Conservation (phyloP, 306 rosid species). For the Prunus mongolica region DNA sequence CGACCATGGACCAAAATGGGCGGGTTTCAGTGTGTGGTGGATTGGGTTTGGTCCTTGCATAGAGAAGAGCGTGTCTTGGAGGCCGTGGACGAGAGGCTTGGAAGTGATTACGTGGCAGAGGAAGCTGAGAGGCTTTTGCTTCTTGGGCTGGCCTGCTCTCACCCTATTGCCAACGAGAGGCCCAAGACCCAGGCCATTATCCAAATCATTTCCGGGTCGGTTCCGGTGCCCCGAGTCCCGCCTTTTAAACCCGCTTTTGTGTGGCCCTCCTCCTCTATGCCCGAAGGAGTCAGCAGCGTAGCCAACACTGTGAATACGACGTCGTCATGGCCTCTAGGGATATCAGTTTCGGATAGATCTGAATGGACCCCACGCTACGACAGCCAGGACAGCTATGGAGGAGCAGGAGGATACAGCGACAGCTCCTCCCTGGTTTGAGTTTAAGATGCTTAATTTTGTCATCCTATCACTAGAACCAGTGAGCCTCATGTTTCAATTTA, state of each 20-base stretch:
- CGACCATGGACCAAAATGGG: slow-evolving; percentile 58
- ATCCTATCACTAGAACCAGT: too few relatives aligned
- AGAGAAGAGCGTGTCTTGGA: slow-evolving; percentile 42
- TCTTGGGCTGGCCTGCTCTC: slow-evolving; percentile 69
- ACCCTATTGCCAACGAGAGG: slow-evolving; percentile 55
- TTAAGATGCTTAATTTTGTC: background rate
- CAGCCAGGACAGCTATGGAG: slow-evolving; percentile 3
- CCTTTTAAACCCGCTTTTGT: slow-evolving; percentile 66
- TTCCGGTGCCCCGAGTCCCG: slow-evolving; percentile 50
- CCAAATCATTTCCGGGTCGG: slow-evolving; percentile 62
- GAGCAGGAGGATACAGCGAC: background rate
- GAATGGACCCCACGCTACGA: slow-evolving; percentile 4
- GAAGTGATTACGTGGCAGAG: slow-evolving; percentile 38
- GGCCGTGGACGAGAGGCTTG: slow-evolving; percentile 53
- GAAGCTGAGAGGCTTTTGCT: slow-evolving; percentile 61
- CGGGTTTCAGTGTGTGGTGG: slow-evolving; percentile 50
- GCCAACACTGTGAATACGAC: background rate
- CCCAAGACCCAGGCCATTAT: slow-evolving; percentile 54
- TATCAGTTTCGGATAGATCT: background rate
- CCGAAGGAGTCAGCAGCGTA: slow-evolving; percentile 2
- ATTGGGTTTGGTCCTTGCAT: slow-evolving; percentile 77
- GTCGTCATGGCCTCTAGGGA: background rate
- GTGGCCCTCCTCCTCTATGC: slow-evolving; percentile 58
- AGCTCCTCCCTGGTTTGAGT: slow-evolving; percentile 6
- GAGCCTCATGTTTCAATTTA: background rate